Evolutionary conservation across 495 filamentous ascomycete genomes (phyloP).

Genomic region (Hypoxylon fragiforme): DNA sequence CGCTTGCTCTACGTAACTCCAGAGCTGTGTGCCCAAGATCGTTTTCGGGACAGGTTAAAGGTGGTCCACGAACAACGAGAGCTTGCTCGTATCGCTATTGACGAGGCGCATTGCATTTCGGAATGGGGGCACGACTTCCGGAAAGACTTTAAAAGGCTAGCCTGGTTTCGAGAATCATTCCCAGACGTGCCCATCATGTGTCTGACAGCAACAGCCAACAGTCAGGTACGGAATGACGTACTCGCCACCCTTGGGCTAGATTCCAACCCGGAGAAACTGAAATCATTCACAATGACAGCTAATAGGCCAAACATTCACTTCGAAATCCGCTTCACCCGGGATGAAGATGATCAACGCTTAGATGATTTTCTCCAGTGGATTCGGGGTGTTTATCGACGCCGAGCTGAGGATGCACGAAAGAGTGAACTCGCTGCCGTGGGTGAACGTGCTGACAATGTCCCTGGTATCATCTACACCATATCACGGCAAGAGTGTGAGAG

Average conservation of each 20-base stretch:
- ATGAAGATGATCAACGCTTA: conserved; percentile 72
- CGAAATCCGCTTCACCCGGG: conserved; percentile 81
- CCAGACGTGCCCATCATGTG: conserved; percentile 87
- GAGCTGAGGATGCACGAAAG: conserved; percentile 52
- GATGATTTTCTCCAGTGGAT: conserved; percentile 75
- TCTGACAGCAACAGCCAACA: conserved; percentile 87
- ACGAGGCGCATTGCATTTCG: conserved; percentile 95
- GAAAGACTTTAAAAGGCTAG: conserved; percentile 85
- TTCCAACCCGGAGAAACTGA: conserved; percentile 54
- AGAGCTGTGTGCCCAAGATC: conserved; percentile 77
- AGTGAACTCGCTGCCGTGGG: conserved; percentile 52
- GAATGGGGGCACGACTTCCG: conserved; percentile 99
- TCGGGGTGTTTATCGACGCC: conserved; percentile 65
- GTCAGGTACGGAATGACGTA: conserved; percentile 76
- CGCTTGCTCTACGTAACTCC: conserved; percentile 93
- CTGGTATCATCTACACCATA: conserved; percentile 89
- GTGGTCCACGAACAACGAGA: conserved; percentile 80
- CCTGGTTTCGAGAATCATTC: conserved; percentile 80
- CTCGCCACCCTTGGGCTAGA: conserved; percentile 72
- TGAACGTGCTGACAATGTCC: conserved; percentile 64
- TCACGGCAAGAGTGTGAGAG: conserved; percentile 74
- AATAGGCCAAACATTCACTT: conserved; percentile 86
- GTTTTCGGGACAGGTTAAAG: conserved; percentile 73
- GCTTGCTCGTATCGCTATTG: conserved; percentile 81
- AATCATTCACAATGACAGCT: conserved; percentile 77